phyloP scores from a whole-genome alignment of 2,329 filamentous ascomycete species.

The Aureobasidium sp. region DNA sequence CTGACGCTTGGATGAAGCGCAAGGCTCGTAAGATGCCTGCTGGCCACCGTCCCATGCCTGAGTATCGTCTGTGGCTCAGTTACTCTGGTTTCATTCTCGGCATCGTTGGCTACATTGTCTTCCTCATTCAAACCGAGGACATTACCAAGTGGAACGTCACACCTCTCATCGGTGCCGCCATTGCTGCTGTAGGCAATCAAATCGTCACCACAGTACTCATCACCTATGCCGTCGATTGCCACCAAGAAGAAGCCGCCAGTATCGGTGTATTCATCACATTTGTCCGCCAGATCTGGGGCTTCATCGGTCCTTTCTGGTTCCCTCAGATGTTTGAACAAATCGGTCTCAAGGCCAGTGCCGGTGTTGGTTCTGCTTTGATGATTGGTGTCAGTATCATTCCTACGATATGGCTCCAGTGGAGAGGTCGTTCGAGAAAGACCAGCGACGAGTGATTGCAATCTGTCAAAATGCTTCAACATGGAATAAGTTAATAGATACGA shows the following conservation, averaged over 20 bases:
- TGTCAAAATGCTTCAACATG: neutral
- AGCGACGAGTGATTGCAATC: neutral
- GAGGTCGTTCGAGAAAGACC: constrained; percentile 17
- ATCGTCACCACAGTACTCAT: constrained; percentile 55
- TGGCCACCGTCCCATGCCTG: constrained; percentile 32
- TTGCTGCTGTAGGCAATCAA: constrained; percentile 50
- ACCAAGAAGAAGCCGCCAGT: constrained; percentile 45
- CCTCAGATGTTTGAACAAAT: constrained; percentile 34
- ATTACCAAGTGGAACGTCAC: constrained; percentile 47
- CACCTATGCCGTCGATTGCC: constrained; percentile 55
- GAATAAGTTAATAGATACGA: constrained; percentile 7
- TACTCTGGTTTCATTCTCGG: constrained; percentile 46
- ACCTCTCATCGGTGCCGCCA: constrained; percentile 47
- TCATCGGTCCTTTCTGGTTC: constrained; percentile 38
- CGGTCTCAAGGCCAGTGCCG: constrained; percentile 28
- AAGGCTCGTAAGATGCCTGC: constrained; percentile 31
- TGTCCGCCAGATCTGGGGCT: constrained; percentile 49
- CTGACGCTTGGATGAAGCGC: constrained; percentile 46
- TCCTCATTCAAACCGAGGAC: constrained; percentile 43
- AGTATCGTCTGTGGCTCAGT: constrained; percentile 50
- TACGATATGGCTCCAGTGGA: constrained; percentile 28
- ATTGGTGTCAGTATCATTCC: constrained; percentile 29
- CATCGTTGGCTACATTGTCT: constrained; percentile 47
- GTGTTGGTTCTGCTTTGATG: constrained; percentile 33
- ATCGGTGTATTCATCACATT: constrained; percentile 55